phyloP scores from a whole-genome alignment of 2,329 filamentous ascomycete genomes.

The Phialemonium atrogriseum region DNA sequence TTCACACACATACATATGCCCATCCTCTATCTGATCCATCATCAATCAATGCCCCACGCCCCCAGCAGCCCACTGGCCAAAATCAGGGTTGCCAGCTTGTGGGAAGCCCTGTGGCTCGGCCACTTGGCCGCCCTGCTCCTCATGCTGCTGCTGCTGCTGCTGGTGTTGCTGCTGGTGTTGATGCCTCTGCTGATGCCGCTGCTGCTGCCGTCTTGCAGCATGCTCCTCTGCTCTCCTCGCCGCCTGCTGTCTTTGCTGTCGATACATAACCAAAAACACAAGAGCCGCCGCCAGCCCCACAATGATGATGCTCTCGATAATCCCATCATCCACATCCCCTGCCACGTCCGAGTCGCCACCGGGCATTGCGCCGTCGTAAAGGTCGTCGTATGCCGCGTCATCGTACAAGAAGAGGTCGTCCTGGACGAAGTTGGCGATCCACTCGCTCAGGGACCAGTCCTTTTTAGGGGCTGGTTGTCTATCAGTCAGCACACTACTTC shows the following conservation, averaged over 20 bases:
- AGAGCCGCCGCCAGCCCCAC: slow-evolving; percentile 67
- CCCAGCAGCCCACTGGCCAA: slow-evolving; percentile 54
- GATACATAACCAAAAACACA: slow-evolving; percentile 72
- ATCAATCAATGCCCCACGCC: slow-evolving; percentile 49
- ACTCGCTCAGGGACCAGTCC: slow-evolving; percentile 73
- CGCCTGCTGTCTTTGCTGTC: slow-evolving; percentile 59
- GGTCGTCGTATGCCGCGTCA: slow-evolving; percentile 45
- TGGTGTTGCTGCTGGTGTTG: slow-evolving; percentile 8
- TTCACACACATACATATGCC: background rate
- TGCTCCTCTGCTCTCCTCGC: slow-evolving; percentile 33
- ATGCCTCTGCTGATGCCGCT: slow-evolving; percentile 14
- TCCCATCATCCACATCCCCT: slow-evolving; percentile 62
- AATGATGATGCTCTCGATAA: slow-evolving; percentile 80
- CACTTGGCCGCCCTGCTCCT: slow-evolving; percentile 14
- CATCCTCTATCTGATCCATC: too few species aligned
- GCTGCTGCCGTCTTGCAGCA: slow-evolving; percentile 17
- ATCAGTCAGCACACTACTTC: background rate
- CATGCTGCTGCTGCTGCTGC: slow-evolving; percentile 7
- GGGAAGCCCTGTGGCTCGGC: too few species aligned
- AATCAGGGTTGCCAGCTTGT: slow-evolving; percentile 58
- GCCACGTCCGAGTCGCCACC: slow-evolving; percentile 53
- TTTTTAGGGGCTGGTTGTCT: slow-evolving; percentile 53
- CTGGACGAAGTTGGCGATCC: slow-evolving; percentile 78
- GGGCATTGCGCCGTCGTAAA: slow-evolving; percentile 46
- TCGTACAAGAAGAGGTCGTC: slow-evolving; percentile 59